phyloP scores from a whole-genome alignment of 2,329 filamentous ascomycete genomes.

The Aspergillus brunneoviolaceus region DNA sequence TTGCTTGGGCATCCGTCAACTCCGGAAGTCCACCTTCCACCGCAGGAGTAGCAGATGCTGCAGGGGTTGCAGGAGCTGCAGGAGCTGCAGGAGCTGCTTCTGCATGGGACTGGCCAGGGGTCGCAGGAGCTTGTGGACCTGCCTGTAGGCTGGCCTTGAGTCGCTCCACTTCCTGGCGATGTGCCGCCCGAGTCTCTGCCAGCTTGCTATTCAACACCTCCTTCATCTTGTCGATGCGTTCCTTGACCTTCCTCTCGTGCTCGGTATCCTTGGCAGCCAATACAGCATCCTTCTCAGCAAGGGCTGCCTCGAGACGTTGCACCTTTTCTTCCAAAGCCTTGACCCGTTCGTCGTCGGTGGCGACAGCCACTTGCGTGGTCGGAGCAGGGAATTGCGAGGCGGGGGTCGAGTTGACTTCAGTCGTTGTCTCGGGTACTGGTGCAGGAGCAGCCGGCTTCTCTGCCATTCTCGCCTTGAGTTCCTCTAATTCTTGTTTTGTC shows the following conservation, averaged over 20 bases:
- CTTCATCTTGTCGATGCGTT: slow-evolving; percentile 60
- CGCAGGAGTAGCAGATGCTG: slow-evolving; percentile 29
- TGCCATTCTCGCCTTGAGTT: slow-evolving; percentile 55
- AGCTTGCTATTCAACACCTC: slow-evolving; percentile 70
- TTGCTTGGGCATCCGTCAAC: slow-evolving; percentile 51
- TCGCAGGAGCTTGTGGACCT: slow-evolving; percentile 21
- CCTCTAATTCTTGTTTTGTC: slow-evolving; percentile 58
- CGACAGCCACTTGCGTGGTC: slow-evolving; percentile 23
- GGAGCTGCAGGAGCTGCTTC: slow-evolving; percentile 31
- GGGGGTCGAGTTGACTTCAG: slow-evolving; percentile 39
- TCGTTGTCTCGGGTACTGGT: slow-evolving; percentile 52
- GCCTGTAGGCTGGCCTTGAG: slow-evolving; percentile 46
- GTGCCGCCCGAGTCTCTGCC: slow-evolving; percentile 51
- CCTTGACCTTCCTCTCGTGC: slow-evolving; percentile 50
- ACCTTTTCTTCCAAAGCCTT: slow-evolving; percentile 64
- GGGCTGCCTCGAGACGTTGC: slow-evolving; percentile 50
- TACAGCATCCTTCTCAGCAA: slow-evolving; percentile 49
- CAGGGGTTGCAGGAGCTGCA: slow-evolving; percentile 25
- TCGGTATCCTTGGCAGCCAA: slow-evolving; percentile 51
- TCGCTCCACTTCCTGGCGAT: slow-evolving; percentile 52
- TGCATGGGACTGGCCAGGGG: slow-evolving; percentile 19
- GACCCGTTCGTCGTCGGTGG: slow-evolving; percentile 55
- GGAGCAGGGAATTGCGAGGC: slow-evolving; percentile 32
- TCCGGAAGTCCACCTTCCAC: slow-evolving; percentile 40
- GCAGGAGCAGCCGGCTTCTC: slow-evolving; percentile 31